Evolutionary conservation across 441 rosid species (phyloP), one percentile per base, ranked within the genome.

Genomic region (Populus hybrid): DNA sequence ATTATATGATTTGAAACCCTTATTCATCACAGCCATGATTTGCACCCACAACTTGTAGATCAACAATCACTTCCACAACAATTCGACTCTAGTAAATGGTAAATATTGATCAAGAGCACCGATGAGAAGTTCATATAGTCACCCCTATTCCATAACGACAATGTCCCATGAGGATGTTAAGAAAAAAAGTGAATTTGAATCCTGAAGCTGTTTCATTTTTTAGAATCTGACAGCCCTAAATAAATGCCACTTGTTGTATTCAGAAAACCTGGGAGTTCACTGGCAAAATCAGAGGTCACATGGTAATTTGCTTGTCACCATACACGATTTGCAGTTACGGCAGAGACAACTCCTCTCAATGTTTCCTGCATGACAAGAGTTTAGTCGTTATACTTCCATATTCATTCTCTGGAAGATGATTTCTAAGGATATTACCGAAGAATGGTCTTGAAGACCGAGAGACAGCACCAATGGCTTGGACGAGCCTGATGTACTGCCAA

Each of bases 401-500:
- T 16, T 64, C 76, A 68, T 21, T 30, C 23, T 7, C 35, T 64
- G 21, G 6, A 70, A 72, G 30, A 40, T 69, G 46, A 36, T 32
- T 30, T 70, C 42, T 65, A 67, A 75, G 67, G 32, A 42, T 4
- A 30, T 64, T 92, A 93, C 99, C 97, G 10, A 26, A 26, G 98
- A 91, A 84, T 93, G 98, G 80, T 93, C 94, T 85, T 87, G 93
- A 34, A 95, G 98, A 73, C 99, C 97, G 16, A 95, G 97, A 40
- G 97, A 87, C 23, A 93, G 87, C 77, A 95, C 86, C 84, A 93
- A 81, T 16, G 93, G 86, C 89, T 69, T 86, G 32, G 96, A 84
- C 67, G 90, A 85, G 61, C 87, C 93, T 34, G 81, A 78, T 67
- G 79, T 77, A 84, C 97, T 93, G 93, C 80, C 34, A 77, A 76